Percentiles rank a stretch among this genome's conserved stretches.
Evolutionary conservation across 768 basidiomycete species (phyloP).

Genomic region (Kwoniella mangroviensis): DNA sequence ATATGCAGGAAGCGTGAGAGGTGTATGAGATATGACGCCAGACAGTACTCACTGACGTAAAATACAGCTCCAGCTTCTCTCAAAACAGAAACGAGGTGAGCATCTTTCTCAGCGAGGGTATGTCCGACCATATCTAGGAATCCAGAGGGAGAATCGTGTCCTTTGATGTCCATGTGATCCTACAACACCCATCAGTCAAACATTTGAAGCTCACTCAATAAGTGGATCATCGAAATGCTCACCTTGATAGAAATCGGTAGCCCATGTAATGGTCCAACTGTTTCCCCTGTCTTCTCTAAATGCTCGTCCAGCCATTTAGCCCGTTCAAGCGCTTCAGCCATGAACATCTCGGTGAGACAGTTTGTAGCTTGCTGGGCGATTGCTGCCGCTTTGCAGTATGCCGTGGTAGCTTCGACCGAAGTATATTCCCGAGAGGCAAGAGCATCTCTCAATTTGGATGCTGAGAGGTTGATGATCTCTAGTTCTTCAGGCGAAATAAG

Average conservation of each 20-base stretch:
- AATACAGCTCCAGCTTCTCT: constrained; percentile 35
- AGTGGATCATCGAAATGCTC: no score
- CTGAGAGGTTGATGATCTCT: constrained; percentile 30
- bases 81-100: constrained; percentile 25
- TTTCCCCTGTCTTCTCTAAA: constrained; percentile 25
- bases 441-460: constrained; percentile 24
- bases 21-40: neutral
- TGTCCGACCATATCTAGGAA: constrained; percentile 27
- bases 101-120: constrained; percentile 23
- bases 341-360: constrained; percentile 45
- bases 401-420: constrained; percentile 31
- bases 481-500: constrained; percentile 19
- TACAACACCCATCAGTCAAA: neutral
- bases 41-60: neutral
- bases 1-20: constrained; percentile 27
- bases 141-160: constrained; percentile 27
- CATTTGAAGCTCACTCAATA: no score
- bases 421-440: constrained; percentile 29
- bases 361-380: constrained; percentile 51
- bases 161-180: constrained; percentile 59
- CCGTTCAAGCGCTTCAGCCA: constrained; percentile 32
- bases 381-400: constrained; percentile 37
- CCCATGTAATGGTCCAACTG: constrained; percentile 47
- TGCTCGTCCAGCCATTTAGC: constrained; percentile 36
- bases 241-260: constrained; percentile 45